These are phyloP conservation scores for Blastocystis sp. DNA, from an alignment of 352 stramenopile genomes.

Conservation along the genomic window DNA sequence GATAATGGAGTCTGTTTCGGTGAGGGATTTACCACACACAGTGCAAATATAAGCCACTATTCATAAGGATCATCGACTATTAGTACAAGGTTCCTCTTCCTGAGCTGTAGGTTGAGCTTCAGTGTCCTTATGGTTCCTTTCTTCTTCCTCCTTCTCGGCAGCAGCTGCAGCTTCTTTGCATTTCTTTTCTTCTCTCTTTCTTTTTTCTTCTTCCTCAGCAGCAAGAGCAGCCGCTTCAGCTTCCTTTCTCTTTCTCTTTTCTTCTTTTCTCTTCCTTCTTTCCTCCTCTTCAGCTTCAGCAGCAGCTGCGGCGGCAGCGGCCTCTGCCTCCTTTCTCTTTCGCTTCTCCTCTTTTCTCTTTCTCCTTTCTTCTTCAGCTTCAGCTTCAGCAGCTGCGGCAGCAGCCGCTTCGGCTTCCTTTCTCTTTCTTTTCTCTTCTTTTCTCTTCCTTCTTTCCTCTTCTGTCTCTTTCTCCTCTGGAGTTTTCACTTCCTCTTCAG, in stretches of 20 bases:
- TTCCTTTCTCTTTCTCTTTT: slow-evolving; percentile 56
- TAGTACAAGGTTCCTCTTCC: slow-evolving; percentile 5
- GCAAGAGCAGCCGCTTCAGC: slow-evolving; percentile 4
- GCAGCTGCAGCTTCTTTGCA: not conserved
- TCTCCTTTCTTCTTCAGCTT: not conserved
- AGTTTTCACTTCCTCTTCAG: slow-evolving; percentile 27
- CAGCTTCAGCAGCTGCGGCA: not conserved
- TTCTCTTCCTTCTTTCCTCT: not conserved
- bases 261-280: slow-evolving; percentile 23
- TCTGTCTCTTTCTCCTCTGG: not conserved
- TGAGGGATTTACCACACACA: slow-evolving; percentile 51
- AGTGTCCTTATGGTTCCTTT: not conserved
- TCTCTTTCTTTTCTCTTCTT: not conserved
- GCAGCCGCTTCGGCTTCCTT: not conserved
- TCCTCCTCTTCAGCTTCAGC: not conserved
- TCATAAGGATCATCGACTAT: not conserved
- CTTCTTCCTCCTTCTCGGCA: slow-evolving; percentile 15
- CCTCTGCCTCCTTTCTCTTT: not conserved
- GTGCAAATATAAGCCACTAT: slow-evolving; percentile 53
- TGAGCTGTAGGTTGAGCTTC: not conserved
- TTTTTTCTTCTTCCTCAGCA: not conserved
- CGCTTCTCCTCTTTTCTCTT: slow-evolving; percentile 10
- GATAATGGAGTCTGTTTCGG: slow-evolving; percentile 9
- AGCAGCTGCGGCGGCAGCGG: not conserved
- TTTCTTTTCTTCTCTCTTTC: slow-evolving; percentile 29